phyloP scores from a whole-genome alignment of 495 filamentous ascomycete species.

The Penicilliopsis zonata region DNA sequence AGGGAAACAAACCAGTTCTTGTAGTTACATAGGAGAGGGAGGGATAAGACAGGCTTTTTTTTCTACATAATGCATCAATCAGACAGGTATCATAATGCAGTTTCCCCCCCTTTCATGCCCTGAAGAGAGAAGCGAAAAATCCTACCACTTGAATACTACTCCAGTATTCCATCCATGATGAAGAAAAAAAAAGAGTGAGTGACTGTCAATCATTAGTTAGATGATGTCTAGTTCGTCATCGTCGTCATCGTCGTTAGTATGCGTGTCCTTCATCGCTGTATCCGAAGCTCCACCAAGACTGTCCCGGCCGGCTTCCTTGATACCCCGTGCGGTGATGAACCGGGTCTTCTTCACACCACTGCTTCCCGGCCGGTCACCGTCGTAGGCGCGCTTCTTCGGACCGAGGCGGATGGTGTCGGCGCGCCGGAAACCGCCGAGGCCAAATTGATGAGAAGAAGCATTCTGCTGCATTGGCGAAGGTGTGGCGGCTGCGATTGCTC shows the following conservation, averaged over 20 bases:
- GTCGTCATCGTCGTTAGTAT: constrained; percentile 24
- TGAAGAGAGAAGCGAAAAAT: too few species aligned
- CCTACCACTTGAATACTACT: too few species aligned
- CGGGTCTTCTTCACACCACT: constrained; percentile 59
- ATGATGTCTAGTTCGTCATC: constrained; percentile 45
- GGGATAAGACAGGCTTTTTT: too few species aligned
- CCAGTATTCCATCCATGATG: too few species aligned
- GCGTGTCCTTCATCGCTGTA: constrained; percentile 12
- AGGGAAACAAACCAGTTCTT: too few species aligned
- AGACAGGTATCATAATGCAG: too few species aligned
- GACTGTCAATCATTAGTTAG: too few species aligned
- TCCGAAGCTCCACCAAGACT: constrained; percentile 47
- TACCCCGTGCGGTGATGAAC: constrained; percentile 67
- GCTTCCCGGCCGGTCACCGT: constrained; percentile 21
- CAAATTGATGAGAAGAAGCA: constrained; percentile 9
- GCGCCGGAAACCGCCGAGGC: constrained; percentile 18
- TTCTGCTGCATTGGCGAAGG: neutral
- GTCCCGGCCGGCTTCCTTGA: constrained; percentile 63
- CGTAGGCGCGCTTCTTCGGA: constrained; percentile 48
- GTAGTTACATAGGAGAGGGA: too few species aligned
- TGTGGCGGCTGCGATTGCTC: neutral
- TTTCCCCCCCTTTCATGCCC: too few species aligned
- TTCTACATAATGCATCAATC: too few species aligned
- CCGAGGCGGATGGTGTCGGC: constrained; percentile 48
- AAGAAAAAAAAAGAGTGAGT: too few species aligned